A percentile compares a stretch with the other conserved stretches of the same genome.
phyloP scores from a whole-genome alignment of 2,329 filamentous ascomycete genomes.

The Kalaharituber pfeilii region DNA sequence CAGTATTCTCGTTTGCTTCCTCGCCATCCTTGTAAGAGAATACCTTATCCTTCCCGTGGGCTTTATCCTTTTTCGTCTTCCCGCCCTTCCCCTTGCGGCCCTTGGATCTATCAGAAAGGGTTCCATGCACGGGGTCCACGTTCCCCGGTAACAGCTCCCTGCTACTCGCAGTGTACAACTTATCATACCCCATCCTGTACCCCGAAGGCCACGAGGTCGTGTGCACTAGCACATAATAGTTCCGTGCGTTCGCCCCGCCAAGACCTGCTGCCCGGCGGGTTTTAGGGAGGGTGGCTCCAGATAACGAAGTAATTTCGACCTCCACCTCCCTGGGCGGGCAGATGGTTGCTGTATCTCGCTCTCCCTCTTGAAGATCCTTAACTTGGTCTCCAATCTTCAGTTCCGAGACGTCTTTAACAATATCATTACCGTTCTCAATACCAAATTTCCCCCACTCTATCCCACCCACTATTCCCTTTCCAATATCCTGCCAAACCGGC shows the following conservation, averaged over 20 bases:
- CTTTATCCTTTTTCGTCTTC: no score
- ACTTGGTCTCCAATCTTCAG: conserved; percentile 33
- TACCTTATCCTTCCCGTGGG: no score
- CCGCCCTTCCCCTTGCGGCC: no score
- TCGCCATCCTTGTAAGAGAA: no score
- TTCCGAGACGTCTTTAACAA: conserved; percentile 30
- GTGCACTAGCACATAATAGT: not conserved
- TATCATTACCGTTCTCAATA: conserved; percentile 11
- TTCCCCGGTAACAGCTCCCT: not conserved
- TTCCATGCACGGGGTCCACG: no score
- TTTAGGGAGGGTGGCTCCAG: not conserved
- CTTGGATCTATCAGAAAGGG: no score
- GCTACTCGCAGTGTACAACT: conserved; percentile 10
- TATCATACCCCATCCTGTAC: conserved; percentile 15
- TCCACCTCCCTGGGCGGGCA: not conserved
- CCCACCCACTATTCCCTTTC: conserved; percentile 33
- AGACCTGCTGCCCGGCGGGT: not conserved
- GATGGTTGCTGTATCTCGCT: not conserved
- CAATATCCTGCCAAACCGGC: conserved; percentile 33
- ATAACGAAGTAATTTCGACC: not conserved
- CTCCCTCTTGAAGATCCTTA: conserved; percentile 15
- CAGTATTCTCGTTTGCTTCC: no score
- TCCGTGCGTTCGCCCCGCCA: not conserved
- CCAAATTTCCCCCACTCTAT: conserved; percentile 32
- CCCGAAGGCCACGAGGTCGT: conserved; percentile 6